Conservation (phyloP, 192 early-diverging fungal genomes). For the Rhizophlyctis rosea region DNA sequence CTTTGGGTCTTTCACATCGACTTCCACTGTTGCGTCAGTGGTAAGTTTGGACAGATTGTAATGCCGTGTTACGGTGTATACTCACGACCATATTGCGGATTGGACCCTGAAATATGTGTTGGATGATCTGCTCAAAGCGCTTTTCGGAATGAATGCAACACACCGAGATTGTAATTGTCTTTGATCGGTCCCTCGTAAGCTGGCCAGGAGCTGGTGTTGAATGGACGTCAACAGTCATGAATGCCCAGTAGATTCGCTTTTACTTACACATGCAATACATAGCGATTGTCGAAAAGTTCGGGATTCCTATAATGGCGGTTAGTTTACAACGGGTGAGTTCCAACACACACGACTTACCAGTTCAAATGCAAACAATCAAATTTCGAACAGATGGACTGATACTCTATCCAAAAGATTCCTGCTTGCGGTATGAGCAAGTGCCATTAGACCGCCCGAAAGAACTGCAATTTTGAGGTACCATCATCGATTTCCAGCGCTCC, state of each 20-base stretch:
- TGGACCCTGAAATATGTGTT: constrained; percentile 66
- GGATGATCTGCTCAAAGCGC: too few relatives aligned
- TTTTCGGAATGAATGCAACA: too few relatives aligned
- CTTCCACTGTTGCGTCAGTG: constrained; percentile 39
- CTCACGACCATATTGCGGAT: constrained; percentile 64
- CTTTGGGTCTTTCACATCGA: constrained; percentile 48
- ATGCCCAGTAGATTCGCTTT: constrained; percentile 7
- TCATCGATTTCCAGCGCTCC: constrained; percentile 67
- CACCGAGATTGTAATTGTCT: not conserved
- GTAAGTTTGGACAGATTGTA: constrained; percentile 1
- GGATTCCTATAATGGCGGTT: constrained; percentile 84
- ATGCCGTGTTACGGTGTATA: not conserved
- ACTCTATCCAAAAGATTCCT: constrained; percentile 88
- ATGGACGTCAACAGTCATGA: constrained; percentile 9
- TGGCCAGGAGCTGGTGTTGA: not conserved
- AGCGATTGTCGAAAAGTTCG: constrained; percentile 61
- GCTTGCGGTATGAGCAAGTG: not conserved
- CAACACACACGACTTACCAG: constrained; percentile 37
- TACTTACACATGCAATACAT: constrained; percentile 71
- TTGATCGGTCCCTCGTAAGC: not conserved
- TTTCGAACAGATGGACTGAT: constrained; percentile 66
- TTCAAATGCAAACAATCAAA: constrained; percentile 90
- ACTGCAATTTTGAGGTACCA: constrained; percentile 40
- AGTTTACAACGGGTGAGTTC: not conserved
- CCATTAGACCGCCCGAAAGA: not conserved